A percentile compares a stretch with the other conserved stretches of the same genome.
These are phyloP conservation scores for Podaxis pistillaris DNA, from an alignment of 768 basidiomycete genomes.

Conservation along the genomic window DNA sequence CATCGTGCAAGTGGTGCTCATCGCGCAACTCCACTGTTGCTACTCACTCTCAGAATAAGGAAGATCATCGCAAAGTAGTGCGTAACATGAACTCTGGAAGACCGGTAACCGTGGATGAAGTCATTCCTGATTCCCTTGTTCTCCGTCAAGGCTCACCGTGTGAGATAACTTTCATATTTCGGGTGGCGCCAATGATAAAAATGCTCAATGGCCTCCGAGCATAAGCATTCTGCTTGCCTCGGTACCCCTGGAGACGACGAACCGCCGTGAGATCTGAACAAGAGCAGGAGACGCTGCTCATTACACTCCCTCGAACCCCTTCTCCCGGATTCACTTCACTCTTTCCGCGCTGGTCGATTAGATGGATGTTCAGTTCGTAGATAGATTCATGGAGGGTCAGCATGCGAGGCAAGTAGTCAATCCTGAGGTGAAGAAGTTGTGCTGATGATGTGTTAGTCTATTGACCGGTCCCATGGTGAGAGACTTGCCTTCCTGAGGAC, in stretches of 20 bases:
- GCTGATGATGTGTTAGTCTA: not conserved
- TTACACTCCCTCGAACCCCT: too few relatives aligned
- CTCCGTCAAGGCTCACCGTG: not conserved
- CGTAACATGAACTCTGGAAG: not conserved
- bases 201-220: not conserved
- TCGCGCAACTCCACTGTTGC: too few relatives aligned
- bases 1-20: too few relatives aligned
- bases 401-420: not conserved
- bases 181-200: not conserved
- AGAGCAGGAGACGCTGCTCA: too few relatives aligned
- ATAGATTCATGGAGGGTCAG: constrained; percentile 1
- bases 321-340: not conserved
- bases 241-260: not conserved
- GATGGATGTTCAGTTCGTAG: not conserved
- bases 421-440: not conserved
- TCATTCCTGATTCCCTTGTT: not conserved
- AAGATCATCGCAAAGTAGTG: not conserved
- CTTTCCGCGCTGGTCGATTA: not conserved
- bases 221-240: not conserved
- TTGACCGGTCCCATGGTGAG: constrained; percentile 3
- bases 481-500: not conserved
- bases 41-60: not conserved
- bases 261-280: too few relatives aligned
- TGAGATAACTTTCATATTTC: not conserved
- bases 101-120: not conserved